Conservation (phyloP, 2,329 filamentous ascomycete species). For the Fusarium scirpi region DNA sequence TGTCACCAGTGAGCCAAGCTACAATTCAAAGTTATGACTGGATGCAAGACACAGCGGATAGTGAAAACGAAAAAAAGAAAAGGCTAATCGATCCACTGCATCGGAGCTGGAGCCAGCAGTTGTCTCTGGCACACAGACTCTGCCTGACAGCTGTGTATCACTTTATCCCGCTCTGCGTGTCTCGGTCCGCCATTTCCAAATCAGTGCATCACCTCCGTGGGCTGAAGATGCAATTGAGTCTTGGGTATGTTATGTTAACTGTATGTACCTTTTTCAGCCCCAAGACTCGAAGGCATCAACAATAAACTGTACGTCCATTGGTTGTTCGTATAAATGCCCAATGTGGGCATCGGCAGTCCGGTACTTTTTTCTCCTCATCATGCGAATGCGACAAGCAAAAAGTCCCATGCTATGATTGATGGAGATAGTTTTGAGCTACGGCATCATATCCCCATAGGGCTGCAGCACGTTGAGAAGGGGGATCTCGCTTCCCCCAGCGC, state of each 20-base stretch:
- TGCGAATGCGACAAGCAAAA: not conserved
- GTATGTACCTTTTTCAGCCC: not conserved
- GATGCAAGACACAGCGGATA: constrained; percentile 34
- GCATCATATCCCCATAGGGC: constrained; percentile 38
- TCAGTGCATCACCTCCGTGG: constrained; percentile 33
- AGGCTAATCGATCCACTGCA: constrained; percentile 27
- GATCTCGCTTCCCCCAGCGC: constrained; percentile 9
- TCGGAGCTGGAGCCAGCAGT: constrained; percentile 32
- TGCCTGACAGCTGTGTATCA: constrained; percentile 21
- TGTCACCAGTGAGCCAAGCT: constrained; percentile 16
- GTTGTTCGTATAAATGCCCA: constrained; percentile 16
- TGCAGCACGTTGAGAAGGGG: constrained; percentile 38
- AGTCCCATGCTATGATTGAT: constrained; percentile 1
- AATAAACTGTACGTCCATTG: not conserved
- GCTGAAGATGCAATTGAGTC: constrained; percentile 32
- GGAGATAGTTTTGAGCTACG: not conserved
- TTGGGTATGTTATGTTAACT: not conserved
- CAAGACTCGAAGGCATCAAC: constrained; percentile 2
- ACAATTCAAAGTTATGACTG: constrained; percentile 30
- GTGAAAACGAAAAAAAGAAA: constrained; percentile 14
- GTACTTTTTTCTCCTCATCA: not conserved
- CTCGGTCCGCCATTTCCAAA: constrained; percentile 39
- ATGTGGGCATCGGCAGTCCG: constrained; percentile 18
- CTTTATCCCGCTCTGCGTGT: constrained; percentile 5
- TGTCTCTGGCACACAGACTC: constrained; percentile 14